Evolutionary conservation across 2,329 filamentous ascomycete species (phyloP), one percentile per base, ranked within the genome.

Genomic region (Aspergillus sp.): DNA sequence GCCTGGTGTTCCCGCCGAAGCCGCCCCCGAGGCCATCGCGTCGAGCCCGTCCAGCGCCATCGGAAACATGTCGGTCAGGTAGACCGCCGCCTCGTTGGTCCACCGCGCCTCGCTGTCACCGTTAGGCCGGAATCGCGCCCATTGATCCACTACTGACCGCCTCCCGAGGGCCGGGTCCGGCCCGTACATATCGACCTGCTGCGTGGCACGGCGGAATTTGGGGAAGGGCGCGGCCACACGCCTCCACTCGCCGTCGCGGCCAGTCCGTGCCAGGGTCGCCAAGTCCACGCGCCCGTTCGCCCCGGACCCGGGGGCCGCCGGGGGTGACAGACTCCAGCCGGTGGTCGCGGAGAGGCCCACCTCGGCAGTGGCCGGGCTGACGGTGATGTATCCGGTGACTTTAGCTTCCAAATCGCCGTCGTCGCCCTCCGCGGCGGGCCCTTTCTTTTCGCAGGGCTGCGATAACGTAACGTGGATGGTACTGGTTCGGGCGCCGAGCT

Each of bases 41-140:
- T 71, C 75, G 58, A 77, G 69, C 36, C 75, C 73, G 72, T 91
- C 87, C 14, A 90, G 74, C 24, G 90, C 80, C 69, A 87, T 84
- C 2, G 88, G 88, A 64, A 88, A 90, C 70, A 86, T 85, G 71
- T 94, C 90, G 18, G 81, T 80, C 6, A 92, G 77, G 66, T 85
- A 91, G 0, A 85, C 88, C 2, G 93, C 77, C 1, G 82, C 80
- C 3, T 82, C 81, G 65, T 89, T 83, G 1, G 84, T 90, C 78
- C 90, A 91, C 42, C 72, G 69, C 12, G 76, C 81, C 60, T 84
- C 54, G 45, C 63, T 52, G 54, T 72, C 65, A 4, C 72, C 83
- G 1, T 82, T 82, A 14, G 84, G 85, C 1, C 79, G 74, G 56
- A 90, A 82, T 26, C 85, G 82, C 3, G 90, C 76, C 90, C 90